Conservation (phyloP, 306 rosid genomes). For the Medicago truncatula region DNA sequence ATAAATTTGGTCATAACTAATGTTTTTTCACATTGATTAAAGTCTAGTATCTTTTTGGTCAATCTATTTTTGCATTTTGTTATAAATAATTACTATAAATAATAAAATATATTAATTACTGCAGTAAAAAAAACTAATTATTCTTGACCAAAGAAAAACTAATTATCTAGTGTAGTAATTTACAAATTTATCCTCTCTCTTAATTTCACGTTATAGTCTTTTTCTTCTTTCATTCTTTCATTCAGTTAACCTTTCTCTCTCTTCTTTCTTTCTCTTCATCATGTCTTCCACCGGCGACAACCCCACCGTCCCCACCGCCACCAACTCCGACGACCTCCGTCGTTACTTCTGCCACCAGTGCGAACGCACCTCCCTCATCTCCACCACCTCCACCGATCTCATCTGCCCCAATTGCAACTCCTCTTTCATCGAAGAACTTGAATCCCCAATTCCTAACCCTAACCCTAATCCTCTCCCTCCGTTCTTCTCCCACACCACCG, state of each 20-base stretch:
- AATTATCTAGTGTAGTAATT: too few relatives aligned
- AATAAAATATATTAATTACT: too few relatives aligned
- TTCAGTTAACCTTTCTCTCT: slow-evolving; percentile 20
- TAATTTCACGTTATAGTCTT: background rate
- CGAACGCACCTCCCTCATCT: slow-evolving; percentile 57
- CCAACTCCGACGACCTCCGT: slow-evolving; percentile 47
- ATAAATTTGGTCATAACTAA: too few relatives aligned
- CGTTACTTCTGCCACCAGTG: slow-evolving; percentile 81
- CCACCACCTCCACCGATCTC: slow-evolving; percentile 66
- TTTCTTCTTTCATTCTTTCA: background rate
- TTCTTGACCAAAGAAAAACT: too few relatives aligned
- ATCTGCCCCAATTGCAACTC: slow-evolving; percentile 71
- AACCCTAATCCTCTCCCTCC: slow-evolving; percentile 44
- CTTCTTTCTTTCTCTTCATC: slow-evolving; percentile 37
- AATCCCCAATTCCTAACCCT: slow-evolving; percentile 52
- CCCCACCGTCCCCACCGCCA: slow-evolving; percentile 30
- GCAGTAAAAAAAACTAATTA: too few relatives aligned
- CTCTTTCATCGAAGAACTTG: slow-evolving; percentile 79
- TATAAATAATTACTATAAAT: too few relatives aligned
- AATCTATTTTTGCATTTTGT: too few relatives aligned
- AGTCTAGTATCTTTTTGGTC: too few relatives aligned
- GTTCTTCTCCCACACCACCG: slow-evolving; percentile 54
- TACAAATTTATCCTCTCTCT: background rate
- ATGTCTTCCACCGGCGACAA: slow-evolving; percentile 75
- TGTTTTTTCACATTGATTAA: too few relatives aligned